Base-by-base conservation (phyloP, 1,139 yeast genomes). In the Groenewaldozyma sp. region DNA sequence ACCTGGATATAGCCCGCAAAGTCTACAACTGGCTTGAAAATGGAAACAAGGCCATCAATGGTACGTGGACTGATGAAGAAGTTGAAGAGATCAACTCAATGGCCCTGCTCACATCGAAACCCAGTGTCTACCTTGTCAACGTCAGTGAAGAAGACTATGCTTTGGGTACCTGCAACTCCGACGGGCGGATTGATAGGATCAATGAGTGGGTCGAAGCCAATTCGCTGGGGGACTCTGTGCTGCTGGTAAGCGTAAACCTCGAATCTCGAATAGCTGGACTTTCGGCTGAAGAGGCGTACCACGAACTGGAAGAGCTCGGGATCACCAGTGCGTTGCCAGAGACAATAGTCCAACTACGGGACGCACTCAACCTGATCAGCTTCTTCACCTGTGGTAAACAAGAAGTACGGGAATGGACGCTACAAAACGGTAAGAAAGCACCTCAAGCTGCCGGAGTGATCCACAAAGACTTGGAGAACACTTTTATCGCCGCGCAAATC, bases 111-210 rank as follows among this genome's bases (percentile, higher is more conserved):
- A 86, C 95, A 21, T 95, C 95, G 49, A 88, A 88, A 67, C 95
- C 96, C 56, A 78, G 88, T 56, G 87, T 87, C 51, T 87, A 83
- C 65, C 71, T 87, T 63, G 83, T 86, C 55, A 87, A 87, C 68
- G 73, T 87, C 59, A 78, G 91, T 34, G 95, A 86, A 78, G 79
- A 86, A 78, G 83, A 87, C 78, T 73, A 86, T 81, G 76, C 80
- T 77, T 65, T 74, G 79, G 61, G 62, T 73, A 49, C 49, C 1
- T 28, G 36, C 9, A 54, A 56, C 7, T 53, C 46, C 28, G 43
- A 46, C 10, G 36, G 37, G 1, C 48, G 41, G 20, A 35, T 54
- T 22, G 26, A 34, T 9, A 77, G 74, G 59, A 82, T 87, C 57
- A 78, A 80, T 63, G 82, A 82, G 65, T 87, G 96, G 96, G 87